These are phyloP conservation scores for Hypoxylon sp. DNA, from an alignment of 2,329 filamentous ascomycete genomes.

Conservation along the genomic window DNA sequence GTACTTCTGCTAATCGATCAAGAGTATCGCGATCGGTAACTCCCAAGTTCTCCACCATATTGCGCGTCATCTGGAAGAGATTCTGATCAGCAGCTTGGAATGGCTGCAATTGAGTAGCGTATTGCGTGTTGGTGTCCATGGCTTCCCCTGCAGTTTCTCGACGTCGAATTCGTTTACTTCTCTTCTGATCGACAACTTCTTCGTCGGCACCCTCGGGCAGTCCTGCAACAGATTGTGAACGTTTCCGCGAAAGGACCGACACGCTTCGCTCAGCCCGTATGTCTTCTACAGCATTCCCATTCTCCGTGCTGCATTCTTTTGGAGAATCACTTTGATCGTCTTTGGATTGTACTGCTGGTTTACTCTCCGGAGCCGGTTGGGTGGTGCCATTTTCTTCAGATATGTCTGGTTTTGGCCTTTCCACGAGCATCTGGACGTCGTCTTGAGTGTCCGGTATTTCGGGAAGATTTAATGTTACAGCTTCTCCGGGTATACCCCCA, in stretches of 20 bases:
- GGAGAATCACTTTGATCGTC: conserved; percentile 59
- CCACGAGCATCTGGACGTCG: conserved; percentile 44
- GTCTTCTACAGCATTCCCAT: conserved; percentile 53
- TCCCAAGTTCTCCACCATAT: conserved; percentile 69
- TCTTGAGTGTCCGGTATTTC: conserved; percentile 54
- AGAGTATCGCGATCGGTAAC: conserved; percentile 66
- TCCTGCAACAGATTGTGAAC: conserved; percentile 74
- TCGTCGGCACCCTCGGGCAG: conserved; percentile 70
- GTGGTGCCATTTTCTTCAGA: conserved; percentile 25
- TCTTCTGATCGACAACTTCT: conserved; percentile 70
- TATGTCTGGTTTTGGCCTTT: conserved; percentile 44
- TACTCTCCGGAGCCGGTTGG: conserved; percentile 22
- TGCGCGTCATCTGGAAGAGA: conserved; percentile 69
- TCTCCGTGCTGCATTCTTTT: conserved; percentile 54
- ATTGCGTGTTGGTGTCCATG: conserved; percentile 66
- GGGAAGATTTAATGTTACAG: conserved; percentile 57
- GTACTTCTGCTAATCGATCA: conserved; percentile 63
- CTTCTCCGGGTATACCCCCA: conserved; percentile 56
- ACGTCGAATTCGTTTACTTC: conserved; percentile 76
- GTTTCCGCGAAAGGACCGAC: conserved; percentile 67
- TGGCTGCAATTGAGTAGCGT: conserved; percentile 69
- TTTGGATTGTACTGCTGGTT: conserved; percentile 46
- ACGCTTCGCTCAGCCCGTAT: conserved; percentile 55
- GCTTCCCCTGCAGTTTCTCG: conserved; percentile 71
- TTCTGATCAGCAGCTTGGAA: conserved; percentile 71